Evolutionary conservation across 805 yeast species (phyloP).

Genomic region (Lipomyces spencermartinsiae): DNA sequence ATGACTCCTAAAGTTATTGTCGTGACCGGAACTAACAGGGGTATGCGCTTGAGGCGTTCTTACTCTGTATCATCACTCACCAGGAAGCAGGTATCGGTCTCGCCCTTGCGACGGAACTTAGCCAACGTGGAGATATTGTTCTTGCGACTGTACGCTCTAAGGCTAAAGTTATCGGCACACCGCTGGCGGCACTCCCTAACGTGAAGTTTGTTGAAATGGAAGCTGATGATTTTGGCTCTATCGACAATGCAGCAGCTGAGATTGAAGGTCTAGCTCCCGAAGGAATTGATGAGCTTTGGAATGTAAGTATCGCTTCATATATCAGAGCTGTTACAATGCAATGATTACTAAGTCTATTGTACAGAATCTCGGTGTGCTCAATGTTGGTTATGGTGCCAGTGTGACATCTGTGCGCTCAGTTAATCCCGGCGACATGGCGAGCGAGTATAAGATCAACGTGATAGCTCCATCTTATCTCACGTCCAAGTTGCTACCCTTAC

Average conservation of each 20-base stretch:
- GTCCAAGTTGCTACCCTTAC: conserved; percentile 1
- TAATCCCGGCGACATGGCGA: too few species aligned
- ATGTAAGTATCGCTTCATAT: background rate
- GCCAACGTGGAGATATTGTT: background rate
- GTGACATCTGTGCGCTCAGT: too few species aligned
- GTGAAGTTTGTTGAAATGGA: conserved; percentile 1
- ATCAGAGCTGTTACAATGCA: too few species aligned
- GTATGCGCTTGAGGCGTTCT: background rate
- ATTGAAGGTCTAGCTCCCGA: background rate
- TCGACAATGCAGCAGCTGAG: conserved; percentile 5
- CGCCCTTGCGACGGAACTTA: background rate
- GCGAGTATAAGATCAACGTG: background rate
- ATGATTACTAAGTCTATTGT: too few species aligned
- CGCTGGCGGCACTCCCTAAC: background rate
- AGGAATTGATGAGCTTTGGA: conserved; percentile 4
- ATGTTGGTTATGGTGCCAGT: too few species aligned
- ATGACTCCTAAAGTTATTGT: too few species aligned
- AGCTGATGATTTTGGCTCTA: background rate
- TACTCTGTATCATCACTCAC: background rate
- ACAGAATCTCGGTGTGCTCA: too few species aligned
- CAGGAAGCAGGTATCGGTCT: background rate
- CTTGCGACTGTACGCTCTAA: conserved; percentile 4
- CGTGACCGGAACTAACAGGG: background rate
- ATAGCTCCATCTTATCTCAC: conserved; percentile 2
- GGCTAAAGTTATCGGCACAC: conserved; percentile 1